These are phyloP conservation scores for Cercospora zeae-maydis DNA, from an alignment of 2,329 filamentous ascomycete species.

Conservation along the genomic window DNA sequence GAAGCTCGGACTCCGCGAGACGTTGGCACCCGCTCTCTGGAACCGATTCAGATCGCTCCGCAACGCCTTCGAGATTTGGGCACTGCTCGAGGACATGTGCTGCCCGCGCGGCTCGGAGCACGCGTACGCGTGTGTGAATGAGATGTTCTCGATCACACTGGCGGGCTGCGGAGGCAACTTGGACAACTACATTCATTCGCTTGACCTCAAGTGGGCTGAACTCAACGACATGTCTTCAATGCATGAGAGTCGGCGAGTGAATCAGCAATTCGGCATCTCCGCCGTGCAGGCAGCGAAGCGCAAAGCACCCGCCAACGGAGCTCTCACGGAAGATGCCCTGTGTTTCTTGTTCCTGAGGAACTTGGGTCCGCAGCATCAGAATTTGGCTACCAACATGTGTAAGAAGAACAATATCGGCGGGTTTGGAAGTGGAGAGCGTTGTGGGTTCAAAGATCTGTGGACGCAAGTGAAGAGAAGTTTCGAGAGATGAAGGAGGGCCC, in stretches of 20 bases:
- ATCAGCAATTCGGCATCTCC: constrained; percentile 12
- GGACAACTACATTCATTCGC: constrained; percentile 28
- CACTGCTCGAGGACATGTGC: constrained; percentile 31
- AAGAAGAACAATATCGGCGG: constrained; percentile 34
- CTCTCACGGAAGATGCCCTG: constrained; percentile 31
- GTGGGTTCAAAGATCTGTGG: constrained; percentile 30
- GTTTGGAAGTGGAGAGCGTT: constrained; percentile 31
- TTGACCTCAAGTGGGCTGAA: constrained; percentile 29
- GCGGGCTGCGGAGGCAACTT: constrained; percentile 24
- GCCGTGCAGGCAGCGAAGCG: constrained; percentile 16
- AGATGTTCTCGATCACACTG: constrained; percentile 28
- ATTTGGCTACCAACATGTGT: constrained; percentile 28
- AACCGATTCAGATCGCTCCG: constrained; percentile 25
- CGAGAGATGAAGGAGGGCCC: constrained; percentile 8
- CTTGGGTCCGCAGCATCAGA: constrained; percentile 26
- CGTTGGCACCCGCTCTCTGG: constrained; percentile 27
- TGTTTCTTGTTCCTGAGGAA: constrained; percentile 34
- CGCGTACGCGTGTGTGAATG: constrained; percentile 29
- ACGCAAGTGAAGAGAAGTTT: constrained; percentile 27
- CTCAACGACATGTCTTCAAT: constrained; percentile 28
- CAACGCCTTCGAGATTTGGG: constrained; percentile 30
- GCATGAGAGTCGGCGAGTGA: constrained; percentile 18
- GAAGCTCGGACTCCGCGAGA: constrained; percentile 26
- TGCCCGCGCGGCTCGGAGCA: constrained; percentile 29
- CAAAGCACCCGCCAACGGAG: constrained; percentile 15